A percentile compares a stretch with the other conserved stretches of the same genome.
These are phyloP conservation scores for Zygoascus bituminiphila DNA, from an alignment of 805 yeast species.

Conservation along the genomic window DNA sequence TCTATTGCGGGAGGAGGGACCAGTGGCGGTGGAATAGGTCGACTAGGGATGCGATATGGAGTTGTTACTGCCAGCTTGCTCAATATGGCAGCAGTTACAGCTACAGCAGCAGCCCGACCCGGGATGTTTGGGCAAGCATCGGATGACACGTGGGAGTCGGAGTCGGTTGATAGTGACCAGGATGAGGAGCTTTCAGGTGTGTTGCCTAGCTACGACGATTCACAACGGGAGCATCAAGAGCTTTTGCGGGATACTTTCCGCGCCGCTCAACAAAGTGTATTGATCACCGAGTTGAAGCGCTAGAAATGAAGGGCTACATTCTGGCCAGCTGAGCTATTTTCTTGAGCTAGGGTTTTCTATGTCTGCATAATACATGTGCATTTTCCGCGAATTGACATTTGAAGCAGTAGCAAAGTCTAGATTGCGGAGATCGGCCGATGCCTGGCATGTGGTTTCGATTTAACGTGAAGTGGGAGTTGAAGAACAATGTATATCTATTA, in stretches of 20 bases:
- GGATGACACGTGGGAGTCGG: neutral
- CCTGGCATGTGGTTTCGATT: too few relatives aligned
- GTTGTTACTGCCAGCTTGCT: conserved; percentile 12
- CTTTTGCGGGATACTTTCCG: conserved; percentile 7
- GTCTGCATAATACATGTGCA: too few relatives aligned
- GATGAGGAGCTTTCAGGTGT: neutral
- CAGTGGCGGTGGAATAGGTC: neutral
- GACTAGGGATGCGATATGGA: conserved; percentile 6
- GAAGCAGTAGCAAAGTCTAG: too few relatives aligned
- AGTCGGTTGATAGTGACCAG: neutral
- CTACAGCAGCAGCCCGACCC: conserved; percentile 5
- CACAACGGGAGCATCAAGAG: conserved; percentile 12
- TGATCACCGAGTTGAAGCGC: conserved; percentile 4
- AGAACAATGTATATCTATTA: too few relatives aligned
- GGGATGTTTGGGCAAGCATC: neutral
- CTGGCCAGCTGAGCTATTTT: too few relatives aligned
- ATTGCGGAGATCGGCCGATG: too few relatives aligned
- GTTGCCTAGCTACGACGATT: conserved; percentile 14
- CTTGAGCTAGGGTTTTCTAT: too few relatives aligned
- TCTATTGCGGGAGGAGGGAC: neutral
- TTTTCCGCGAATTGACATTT: too few relatives aligned
- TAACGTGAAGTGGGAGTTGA: too few relatives aligned
- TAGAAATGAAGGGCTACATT: neutral
- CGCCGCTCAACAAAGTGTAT: neutral
- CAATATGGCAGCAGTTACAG: conserved; percentile 11